Conservation (phyloP, 192 early-diverging fungal genomes). For the Dissophora ornata region DNA sequence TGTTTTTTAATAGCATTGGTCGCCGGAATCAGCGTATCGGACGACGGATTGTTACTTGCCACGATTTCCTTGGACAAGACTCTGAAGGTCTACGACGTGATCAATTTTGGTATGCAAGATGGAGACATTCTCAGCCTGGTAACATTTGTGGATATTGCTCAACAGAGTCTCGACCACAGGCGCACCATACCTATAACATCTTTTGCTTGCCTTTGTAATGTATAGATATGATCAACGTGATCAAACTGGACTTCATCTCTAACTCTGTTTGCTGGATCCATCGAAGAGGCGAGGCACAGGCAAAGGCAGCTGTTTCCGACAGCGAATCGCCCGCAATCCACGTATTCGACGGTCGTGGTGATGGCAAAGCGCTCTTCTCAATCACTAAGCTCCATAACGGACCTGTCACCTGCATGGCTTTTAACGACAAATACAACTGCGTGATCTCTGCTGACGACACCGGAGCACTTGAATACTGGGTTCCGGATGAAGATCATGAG, state of each 20-base stretch:
- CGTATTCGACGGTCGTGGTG: slow-evolving; percentile 86
- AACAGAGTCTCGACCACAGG: too few species aligned
- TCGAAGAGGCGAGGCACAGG: slow-evolving; percentile 84
- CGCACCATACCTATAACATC: too few species aligned
- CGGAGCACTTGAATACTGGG: slow-evolving; percentile 97
- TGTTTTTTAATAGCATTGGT: slow-evolving; percentile 54
- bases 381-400: slow-evolving; percentile 74
- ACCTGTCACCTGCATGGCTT: slow-evolving; percentile 87
- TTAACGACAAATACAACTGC: slow-evolving; percentile 78
- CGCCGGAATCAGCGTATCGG: slow-evolving; percentile 67
- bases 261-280: slow-evolving; percentile 86
- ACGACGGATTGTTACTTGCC: slow-evolving; percentile 85
- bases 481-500: slow-evolving; percentile 72
- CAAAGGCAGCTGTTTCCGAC: slow-evolving; percentile 88
- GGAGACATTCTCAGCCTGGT: background rate
- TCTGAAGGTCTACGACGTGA: slow-evolving; percentile 94
- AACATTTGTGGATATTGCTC: background rate
- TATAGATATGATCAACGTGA: slow-evolving; percentile 97
- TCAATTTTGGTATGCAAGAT: slow-evolving; percentile 84
- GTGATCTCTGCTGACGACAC: slow-evolving; percentile 85
- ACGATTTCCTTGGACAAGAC: slow-evolving; percentile 85
- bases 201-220: background rate
- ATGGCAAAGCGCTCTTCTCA: slow-evolving; percentile 69
- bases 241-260: slow-evolving; percentile 83
- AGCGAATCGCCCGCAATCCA: slow-evolving; percentile 73